These are phyloP conservation scores for Cephaloascus albidus DNA, from an alignment of 805 yeast genomes.

Conservation along the genomic window DNA sequence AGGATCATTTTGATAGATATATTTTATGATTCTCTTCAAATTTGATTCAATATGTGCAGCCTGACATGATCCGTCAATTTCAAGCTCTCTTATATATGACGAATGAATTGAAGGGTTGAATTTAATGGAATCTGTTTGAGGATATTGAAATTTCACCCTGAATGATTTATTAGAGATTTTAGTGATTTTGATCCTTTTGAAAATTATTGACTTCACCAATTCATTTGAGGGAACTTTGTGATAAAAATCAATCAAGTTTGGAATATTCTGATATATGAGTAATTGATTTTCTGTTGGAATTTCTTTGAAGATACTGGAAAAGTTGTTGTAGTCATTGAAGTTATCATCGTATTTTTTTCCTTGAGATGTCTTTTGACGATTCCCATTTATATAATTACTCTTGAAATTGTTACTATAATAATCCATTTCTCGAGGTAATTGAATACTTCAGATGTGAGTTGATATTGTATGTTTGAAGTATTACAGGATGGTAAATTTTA, in stretches of 20 bases:
- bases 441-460: no score
- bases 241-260: neutral
- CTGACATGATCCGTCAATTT: neutral
- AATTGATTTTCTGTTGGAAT: neutral
- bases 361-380: no score
- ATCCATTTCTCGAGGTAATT: no score
- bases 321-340: neutral
- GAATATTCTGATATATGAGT: neutral
- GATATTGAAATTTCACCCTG: neutral
- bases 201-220: neutral
- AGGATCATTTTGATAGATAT: neutral
- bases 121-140: neutral
- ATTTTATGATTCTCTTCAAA: neutral
- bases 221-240: neutral
- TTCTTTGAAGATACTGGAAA: neutral
- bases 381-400: no score
- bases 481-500: no score
- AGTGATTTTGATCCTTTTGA: neutral
- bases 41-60: neutral
- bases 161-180: neutral
- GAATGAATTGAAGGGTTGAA: neutral
- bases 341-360: no score
- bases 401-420: no score
- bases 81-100: neutral
- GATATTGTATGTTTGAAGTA: no score